Base-by-base conservation (phyloP, 768 basidiomycete species). In the Boletus edulis region DNA sequence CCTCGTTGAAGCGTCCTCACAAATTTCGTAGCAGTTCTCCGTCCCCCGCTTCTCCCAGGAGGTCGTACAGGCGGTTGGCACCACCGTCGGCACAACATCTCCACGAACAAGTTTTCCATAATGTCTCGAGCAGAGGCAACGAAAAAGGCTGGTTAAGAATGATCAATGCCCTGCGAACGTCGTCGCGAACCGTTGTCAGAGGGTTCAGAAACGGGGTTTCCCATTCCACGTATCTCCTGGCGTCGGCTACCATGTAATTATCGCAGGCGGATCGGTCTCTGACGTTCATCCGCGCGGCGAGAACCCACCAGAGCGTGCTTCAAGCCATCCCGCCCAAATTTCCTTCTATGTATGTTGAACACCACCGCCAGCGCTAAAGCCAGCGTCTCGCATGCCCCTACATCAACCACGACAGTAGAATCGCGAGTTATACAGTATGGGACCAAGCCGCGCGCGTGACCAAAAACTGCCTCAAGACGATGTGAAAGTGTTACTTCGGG, bases 111-210 rank as follows among this genome's bases (percentile, higher is more conserved):
- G 76, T 67, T 14, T 67, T 65, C 81, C 83, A 97, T 10, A 94
- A 69, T 11, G 78, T 77, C 14, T 72, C 64, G 41, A 98, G 77
- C 40, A 97, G 78, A 11, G 73, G 60, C 4, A 71, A 59, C 22
- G 84, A 83, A 66, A 96, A 93, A 0, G 93, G 88, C 57, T 96
- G 91, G 69, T 99, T 98, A 52, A 98, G 80, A 61, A 99, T 85
- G 62, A 98, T 85, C 55, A 98, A 76, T 0, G 86, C 91, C 40
- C 76, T 76, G 20, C 40, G 57, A 17, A 20, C 48, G 34, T 41
- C 49, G 5, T 49, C 45, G 15, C 10, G 10, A 15, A 51, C 31
- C 5, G 54, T 37, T 5, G 55, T 41, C 13, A 46, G 54, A 12
- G 68, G 68, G 47, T 59, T 61, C 15, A 70, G 49, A 50, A 70